Conservation (phyloP, 2,329 filamentous ascomycete species). For the Thielaviopsis ethacetica region DNA sequence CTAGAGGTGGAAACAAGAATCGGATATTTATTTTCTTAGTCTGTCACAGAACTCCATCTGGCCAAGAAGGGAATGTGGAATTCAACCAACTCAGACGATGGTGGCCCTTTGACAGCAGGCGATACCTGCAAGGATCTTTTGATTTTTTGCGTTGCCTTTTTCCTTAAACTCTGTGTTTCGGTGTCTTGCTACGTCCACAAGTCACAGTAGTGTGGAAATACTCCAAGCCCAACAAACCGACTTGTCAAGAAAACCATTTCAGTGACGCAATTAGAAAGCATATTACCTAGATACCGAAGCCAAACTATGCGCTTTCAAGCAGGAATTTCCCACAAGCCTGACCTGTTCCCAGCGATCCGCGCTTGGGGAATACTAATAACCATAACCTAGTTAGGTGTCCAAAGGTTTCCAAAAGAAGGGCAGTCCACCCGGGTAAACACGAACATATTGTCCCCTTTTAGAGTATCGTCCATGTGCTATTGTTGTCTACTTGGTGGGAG, state of each 20-base stretch:
- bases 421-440: background rate
- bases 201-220: too few species aligned
- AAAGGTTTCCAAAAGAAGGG: background rate
- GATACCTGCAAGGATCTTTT: background rate
- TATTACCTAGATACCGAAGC: too few species aligned
- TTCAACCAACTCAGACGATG: background rate
- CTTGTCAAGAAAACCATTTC: too few species aligned
- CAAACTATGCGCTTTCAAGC: too few species aligned
- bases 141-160: background rate
- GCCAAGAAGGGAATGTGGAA: background rate
- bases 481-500: too few species aligned
- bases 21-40: background rate
- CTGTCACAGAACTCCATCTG: background rate
- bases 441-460: background rate
- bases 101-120: background rate
- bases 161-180: background rate
- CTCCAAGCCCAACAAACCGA: too few species aligned
- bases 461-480: too few species aligned
- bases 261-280: too few species aligned
- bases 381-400: background rate
- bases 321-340: background rate
- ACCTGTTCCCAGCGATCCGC: background rate
- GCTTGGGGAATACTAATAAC: too few species aligned
- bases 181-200: too few species aligned
- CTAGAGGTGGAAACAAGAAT: background rate